Base-by-base conservation (phyloP, 2,329 filamentous ascomycete species). In the Neocatenulostroma microsporum region DNA sequence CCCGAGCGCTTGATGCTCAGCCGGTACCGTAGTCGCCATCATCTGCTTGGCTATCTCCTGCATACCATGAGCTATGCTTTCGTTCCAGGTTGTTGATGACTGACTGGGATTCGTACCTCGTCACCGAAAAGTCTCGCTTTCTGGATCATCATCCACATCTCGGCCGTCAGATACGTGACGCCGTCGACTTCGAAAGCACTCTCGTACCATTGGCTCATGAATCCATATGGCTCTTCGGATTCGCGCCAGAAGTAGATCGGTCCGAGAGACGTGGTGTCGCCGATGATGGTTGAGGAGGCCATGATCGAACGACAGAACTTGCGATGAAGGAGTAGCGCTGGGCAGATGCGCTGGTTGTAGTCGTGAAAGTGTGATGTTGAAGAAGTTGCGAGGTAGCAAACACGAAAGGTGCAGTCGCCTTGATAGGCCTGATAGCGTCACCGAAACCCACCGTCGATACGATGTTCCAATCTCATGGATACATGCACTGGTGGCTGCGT, bases 191-290 rank as follows among this genome's bases (percentile, higher is more conserved):
- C 60, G 48, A 78, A 81, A 2, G 65, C 57, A 13, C 61, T 67
- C 34, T 60, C 49, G 50, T 74, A 77, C 76, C 76, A 82, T 58
- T 82, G 77, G 0, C 70, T 76, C n/a, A 82, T 64, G 57, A 68
- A 78, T 26, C 74, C 75, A 21, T 69, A 61, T 3, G 58, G 52
- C 1, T 58, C 46, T 39, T 74, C 65, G 11, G 62, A 63, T 30
- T 56, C 53, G 27, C 55, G 50, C 57, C 56, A 62, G 54, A 63
- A 63, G 44, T 46, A 62, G 26, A 62, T 31, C 11, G 55, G 55
- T 3, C 45, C 50, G 15, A 21, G 18, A 10, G 26, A 29, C 6
- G 27, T n/a, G n/a, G n/a, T n/a, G 21, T 41, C 36, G 10, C 31
- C 25, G 8, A n/a, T 3, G n/a, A 29, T 36, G 15, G 23, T 21